Conservation (phyloP, 192 early-diverging fungal genomes). For the Phlyctochytrium bullatum region DNA sequence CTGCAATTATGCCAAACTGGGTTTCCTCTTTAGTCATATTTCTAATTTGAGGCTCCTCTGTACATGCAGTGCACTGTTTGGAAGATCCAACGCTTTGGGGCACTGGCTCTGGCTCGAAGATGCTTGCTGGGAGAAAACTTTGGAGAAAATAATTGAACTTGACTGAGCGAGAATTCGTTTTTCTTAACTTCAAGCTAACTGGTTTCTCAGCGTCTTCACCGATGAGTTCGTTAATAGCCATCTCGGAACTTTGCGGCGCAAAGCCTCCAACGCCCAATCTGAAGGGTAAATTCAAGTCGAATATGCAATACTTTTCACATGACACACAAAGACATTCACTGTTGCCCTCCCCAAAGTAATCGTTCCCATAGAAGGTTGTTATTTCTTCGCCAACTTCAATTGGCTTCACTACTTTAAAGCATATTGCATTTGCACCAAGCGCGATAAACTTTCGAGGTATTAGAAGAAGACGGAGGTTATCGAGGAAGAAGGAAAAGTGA, state of each 20-base stretch:
- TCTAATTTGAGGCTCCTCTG: background rate
- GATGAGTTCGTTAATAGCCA: constrained; percentile 2
- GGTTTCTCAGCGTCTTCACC: constrained; percentile 23
- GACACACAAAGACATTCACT: constrained; percentile 70
- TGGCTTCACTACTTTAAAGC: constrained; percentile 64
- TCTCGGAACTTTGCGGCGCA: background rate
- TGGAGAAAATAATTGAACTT: constrained; percentile 11
- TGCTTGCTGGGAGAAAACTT: constrained; percentile 14
- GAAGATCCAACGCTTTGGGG: background rate
- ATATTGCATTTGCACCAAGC: constrained; percentile 44
- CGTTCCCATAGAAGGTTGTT: constrained; percentile 61
- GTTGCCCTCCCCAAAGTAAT: constrained; percentile 71
- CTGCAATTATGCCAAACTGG: too few species aligned
- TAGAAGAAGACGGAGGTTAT: too few species aligned
- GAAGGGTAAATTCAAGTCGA: background rate
- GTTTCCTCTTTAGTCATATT: constrained; percentile 8
- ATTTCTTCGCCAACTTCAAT: constrained; percentile 72
- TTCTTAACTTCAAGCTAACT: constrained; percentile 12
- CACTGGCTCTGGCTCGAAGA: constrained; percentile 9
- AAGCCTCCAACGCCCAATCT: constrained; percentile 15
- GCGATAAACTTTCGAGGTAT: constrained; percentile 40
- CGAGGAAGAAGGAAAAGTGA: constrained; percentile 6
- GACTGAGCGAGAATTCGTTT: constrained; percentile 7
- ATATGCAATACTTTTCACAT: constrained; percentile 54
- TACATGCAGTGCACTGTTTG: constrained; percentile 7